Conservation (phyloP, 2,329 filamentous ascomycete genomes). For the Ilyonectria mors-panacis region DNA sequence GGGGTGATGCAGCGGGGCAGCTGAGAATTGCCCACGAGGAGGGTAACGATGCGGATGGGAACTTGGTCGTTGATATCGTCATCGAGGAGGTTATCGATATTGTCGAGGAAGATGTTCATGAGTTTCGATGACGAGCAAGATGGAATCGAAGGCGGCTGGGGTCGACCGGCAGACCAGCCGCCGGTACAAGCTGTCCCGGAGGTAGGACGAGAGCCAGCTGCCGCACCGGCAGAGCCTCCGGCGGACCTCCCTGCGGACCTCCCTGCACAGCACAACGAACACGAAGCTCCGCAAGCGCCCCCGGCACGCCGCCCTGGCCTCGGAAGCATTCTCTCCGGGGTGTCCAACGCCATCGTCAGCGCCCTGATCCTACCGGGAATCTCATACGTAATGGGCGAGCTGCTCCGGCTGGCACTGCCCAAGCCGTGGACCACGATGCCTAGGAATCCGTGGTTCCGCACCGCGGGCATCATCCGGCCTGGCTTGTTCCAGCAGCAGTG, state of each 20-base stretch:
- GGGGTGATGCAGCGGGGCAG: slow-evolving; percentile 35
- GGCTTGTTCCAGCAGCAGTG: slow-evolving; percentile 87
- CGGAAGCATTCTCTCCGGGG: slow-evolving; percentile 56
- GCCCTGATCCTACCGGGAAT: slow-evolving; percentile 85
- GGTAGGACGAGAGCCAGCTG: slow-evolving; percentile 13
- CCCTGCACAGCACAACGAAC: slow-evolving; percentile 41
- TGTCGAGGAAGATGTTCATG: slow-evolving; percentile 46
- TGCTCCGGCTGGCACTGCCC: slow-evolving; percentile 79
- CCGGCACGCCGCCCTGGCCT: slow-evolving; percentile 53
- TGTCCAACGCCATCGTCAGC: slow-evolving; percentile 66
- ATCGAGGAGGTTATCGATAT: slow-evolving; percentile 51
- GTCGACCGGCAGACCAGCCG: slow-evolving; percentile 21
- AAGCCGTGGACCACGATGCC: slow-evolving; percentile 72
- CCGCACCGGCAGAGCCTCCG: slow-evolving; percentile 16
- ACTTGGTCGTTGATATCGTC: slow-evolving; percentile 54
- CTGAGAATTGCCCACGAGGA: slow-evolving; percentile 36
- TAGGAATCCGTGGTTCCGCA: slow-evolving; percentile 42
- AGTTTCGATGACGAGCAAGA: slow-evolving; percentile 57
- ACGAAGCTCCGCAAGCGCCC: slow-evolving; percentile 54
- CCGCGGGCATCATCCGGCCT: slow-evolving; percentile 57
- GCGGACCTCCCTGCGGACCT: slow-evolving; percentile 11
- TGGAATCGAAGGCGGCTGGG: slow-evolving; percentile 50
- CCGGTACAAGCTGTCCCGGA: slow-evolving; percentile 13
- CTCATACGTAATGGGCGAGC: slow-evolving; percentile 82
- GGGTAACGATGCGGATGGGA: slow-evolving; percentile 44